Base-by-base conservation (phyloP, 2,329 filamentous ascomycete genomes). In the Trichoderma oligosporum region DNA sequence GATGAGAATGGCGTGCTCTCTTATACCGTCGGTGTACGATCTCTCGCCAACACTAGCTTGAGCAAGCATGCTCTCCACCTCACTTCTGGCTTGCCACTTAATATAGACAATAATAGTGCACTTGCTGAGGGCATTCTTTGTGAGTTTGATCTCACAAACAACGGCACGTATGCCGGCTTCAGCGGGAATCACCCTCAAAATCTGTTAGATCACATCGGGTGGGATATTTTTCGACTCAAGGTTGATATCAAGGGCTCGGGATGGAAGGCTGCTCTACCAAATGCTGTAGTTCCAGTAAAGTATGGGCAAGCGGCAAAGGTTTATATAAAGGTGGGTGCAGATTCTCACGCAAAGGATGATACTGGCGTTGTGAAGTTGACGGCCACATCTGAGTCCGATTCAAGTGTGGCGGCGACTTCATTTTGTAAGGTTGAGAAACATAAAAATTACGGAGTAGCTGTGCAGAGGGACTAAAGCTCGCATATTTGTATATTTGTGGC, bases 11-110 rank as follows among this genome's bases (percentile, higher is more conserved):
- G 77, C 4, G 69, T 80, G 0, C 64, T 82, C 7, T 75, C 73
- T 22, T 82, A 82, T 64, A 76, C 70, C 0, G 74, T 80, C 1
- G 79, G 74, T 9, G 76, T 74, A 2, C 70, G 75, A 8, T 76
- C 77, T 0, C 73, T 78, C 1, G 68, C 73, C 14, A 70, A 70
- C 25, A 60, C 58, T 4, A 61, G 56, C n/a, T 46, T 39, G 14
- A 63, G 59, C 56, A 46, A 58, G 31, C 58, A 62, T 33, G 73
- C 72, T 36, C 68, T 78, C 14, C 65, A 71, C 39, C 65, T 81
- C 2, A 65, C 64, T 4, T 61, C 70, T 2, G 76, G 76, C 11
- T 65, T 60, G 3, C 66, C 73, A 7, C 62, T 65, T 7, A 61
- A 59, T 4, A 60, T 61, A 2, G 55, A 57, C 22, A 59, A 56